Percentiles rank a stretch among this genome's conserved stretches.
These are phyloP conservation scores for Pichia kluyveri DNA, from an alignment of 805 yeast species.

Conservation along the genomic window DNA sequence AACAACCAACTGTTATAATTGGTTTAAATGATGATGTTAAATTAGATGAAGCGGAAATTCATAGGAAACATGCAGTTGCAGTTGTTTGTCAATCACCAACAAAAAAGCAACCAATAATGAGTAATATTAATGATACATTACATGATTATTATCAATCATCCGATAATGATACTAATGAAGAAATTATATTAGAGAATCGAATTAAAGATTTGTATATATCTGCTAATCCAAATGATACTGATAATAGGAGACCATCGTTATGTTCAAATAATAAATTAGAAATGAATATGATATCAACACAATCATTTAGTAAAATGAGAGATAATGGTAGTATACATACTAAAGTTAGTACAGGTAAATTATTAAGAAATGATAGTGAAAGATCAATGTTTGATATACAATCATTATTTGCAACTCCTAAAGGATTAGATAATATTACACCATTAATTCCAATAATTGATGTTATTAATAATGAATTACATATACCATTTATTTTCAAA, in stretches of 20 bases:
- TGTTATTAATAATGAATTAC: constrained; percentile 40
- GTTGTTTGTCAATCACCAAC: constrained; percentile 11
- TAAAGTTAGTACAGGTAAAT: constrained; percentile 7
- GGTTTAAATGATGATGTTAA: constrained; percentile 22
- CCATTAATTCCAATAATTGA: constrained; percentile 27
- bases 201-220: constrained; percentile 27
- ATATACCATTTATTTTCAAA: constrained; percentile 75
- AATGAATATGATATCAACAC: constrained; percentile 8
- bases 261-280: constrained; percentile 3
- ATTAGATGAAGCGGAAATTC: constrained; percentile 2
- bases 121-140: neutral
- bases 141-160: constrained; percentile 9
- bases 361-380: constrained; percentile 10
- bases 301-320: neutral
- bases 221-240: constrained; percentile 13
- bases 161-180: constrained; percentile 15
- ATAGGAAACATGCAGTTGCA: constrained; percentile 12
- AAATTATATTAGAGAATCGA: constrained; percentile 22
- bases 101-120: neutral
- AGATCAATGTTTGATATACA: constrained; percentile 22
- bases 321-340: constrained; percentile 7
- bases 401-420: constrained; percentile 22
- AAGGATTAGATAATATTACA: constrained; percentile 9
- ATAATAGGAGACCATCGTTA: constrained; percentile 3
- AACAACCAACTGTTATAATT: constrained; percentile 14